phyloP scores from a whole-genome alignment of 2,329 filamentous ascomycete genomes.

The Chaetothyriales sp. region DNA sequence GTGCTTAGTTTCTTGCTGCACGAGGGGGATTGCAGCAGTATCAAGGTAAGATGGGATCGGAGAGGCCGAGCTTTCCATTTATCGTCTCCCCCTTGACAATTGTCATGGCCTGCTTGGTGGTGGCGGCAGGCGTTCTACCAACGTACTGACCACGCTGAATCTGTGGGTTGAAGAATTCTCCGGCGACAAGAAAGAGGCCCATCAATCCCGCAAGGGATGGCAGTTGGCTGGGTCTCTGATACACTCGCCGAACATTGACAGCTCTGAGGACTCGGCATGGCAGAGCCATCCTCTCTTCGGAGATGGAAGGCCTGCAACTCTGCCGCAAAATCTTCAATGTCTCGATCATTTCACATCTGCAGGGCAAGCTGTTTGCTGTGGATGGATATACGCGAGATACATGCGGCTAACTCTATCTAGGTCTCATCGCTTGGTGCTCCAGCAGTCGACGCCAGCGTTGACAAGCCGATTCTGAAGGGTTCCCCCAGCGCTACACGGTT shows the following conservation, averaged over 20 bases:
- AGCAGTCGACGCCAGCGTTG: neutral
- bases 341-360: conserved; percentile 14
- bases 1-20: conserved; percentile 61
- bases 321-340: neutral
- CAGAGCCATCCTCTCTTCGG: conserved; percentile 17
- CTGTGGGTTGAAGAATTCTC: neutral
- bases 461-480: neutral
- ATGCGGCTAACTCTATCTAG: conserved; percentile 13
- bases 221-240: conserved; percentile 41
- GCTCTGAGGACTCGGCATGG: conserved; percentile 3
- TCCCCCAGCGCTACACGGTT: neutral
- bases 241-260: conserved; percentile 43
- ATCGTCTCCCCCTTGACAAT: neutral
- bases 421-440: neutral
- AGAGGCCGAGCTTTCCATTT: conserved; percentile 1
- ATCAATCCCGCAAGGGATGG: conserved; percentile 22
- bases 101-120: neutral
- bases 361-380: conserved; percentile 16
- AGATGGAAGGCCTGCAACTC: conserved; percentile 22
- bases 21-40: conserved; percentile 47
- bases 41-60: conserved; percentile 24
- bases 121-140: neutral
- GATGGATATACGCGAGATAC: conserved; percentile 27
- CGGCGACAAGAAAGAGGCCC: conserved; percentile 46
- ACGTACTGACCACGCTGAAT: neutral